Evolutionary conservation across 441 rosid genomes (phyloP).

Genomic region (Euphorbia corollata): DNA sequence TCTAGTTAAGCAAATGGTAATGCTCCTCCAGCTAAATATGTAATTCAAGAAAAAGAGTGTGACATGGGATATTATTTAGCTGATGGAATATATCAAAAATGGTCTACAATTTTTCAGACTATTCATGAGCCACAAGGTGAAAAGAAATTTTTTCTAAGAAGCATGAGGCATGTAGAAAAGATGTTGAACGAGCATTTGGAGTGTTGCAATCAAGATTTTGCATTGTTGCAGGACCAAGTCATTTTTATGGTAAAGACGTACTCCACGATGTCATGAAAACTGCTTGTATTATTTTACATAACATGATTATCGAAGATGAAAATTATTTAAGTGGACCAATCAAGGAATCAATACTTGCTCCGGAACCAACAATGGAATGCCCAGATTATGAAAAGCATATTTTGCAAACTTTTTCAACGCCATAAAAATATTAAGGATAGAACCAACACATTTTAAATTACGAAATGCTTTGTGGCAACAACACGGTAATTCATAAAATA

Average conservation of each 20-base stretch:
- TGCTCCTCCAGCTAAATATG: background rate
- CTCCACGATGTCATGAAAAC: background rate
- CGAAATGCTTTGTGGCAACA: background rate
- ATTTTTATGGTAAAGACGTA: background rate
- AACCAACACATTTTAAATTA: background rate
- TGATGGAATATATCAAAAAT: background rate
- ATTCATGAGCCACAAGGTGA: background rate
- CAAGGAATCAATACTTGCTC: background rate
- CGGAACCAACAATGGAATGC: background rate
- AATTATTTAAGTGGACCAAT: background rate
- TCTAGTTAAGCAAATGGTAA: background rate
- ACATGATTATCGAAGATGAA: background rate
- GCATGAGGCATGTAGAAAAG: background rate
- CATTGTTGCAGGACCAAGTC: background rate
- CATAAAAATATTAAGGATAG: too few relatives aligned
- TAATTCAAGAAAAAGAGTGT: slow-evolving; percentile 5
- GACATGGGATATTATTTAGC: slow-evolving; percentile 10
- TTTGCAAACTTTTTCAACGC: too few relatives aligned
- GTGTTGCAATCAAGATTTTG: background rate
- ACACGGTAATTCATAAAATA: background rate
- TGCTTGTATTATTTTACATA: background rate
- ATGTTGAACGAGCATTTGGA: background rate
- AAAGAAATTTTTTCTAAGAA: background rate
- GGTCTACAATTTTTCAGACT: background rate
- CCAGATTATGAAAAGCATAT: background rate